These are phyloP conservation scores for Medakamo hakoo DNA, from an alignment of 139 green algal species.

Conservation along the genomic window DNA sequence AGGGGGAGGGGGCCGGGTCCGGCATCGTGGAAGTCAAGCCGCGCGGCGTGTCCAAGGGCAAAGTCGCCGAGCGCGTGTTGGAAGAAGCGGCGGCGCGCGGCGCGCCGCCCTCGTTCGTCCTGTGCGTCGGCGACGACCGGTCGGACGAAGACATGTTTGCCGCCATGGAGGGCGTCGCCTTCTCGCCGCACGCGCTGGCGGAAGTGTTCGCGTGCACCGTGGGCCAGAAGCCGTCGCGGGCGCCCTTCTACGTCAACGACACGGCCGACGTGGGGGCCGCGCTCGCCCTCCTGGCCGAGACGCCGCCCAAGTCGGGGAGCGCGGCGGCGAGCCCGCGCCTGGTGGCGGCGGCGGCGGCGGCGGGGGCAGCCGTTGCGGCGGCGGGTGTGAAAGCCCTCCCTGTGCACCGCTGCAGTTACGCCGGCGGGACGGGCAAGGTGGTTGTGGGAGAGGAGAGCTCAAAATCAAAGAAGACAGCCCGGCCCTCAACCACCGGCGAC, in stretches of 20 bases:
- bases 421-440: too few species aligned
- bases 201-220: slow-evolving; percentile 88
- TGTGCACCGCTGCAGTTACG: too few species aligned
- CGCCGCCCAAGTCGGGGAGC: neutral
- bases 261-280: slow-evolving; percentile 53
- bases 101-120: slow-evolving; percentile 63
- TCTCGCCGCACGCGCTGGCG: slow-evolving; percentile 28
- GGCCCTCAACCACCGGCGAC: too few species aligned
- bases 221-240: slow-evolving; percentile 86
- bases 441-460: too few species aligned
- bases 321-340: neutral
- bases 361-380: too few species aligned
- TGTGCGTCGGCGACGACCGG: slow-evolving; percentile 96
- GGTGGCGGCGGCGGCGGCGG: too few species aligned
- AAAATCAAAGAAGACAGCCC: too few species aligned
- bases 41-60: slow-evolving; percentile 63
- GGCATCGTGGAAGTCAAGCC: slow-evolving; percentile 85
- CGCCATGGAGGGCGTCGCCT: slow-evolving; percentile 57
- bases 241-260: slow-evolving; percentile 95
- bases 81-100: slow-evolving; percentile 1
- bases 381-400: too few species aligned
- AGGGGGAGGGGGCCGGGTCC: too few species aligned
- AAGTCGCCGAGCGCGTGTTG: slow-evolving; percentile 55
- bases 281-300: slow-evolving; percentile 24
- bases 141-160: slow-evolving; percentile 98